These are phyloP conservation scores for Sugiyamaella americana DNA, from an alignment of 805 yeast species.

Conservation along the genomic window DNA sequence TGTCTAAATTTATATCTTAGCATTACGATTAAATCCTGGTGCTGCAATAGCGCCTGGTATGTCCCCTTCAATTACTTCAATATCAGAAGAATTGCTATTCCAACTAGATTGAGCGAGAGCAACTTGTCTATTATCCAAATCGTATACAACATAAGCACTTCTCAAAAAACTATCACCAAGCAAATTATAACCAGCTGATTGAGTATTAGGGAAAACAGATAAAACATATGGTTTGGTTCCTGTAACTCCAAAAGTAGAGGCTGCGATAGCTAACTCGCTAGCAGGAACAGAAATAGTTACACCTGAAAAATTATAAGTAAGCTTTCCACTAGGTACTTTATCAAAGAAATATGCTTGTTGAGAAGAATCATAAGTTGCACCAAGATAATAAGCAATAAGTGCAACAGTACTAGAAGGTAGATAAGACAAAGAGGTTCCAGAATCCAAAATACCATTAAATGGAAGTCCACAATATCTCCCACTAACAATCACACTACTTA, in stretches of 20 bases:
- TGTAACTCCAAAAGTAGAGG: slow-evolving; percentile 14
- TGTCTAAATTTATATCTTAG: not conserved
- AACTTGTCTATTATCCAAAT: slow-evolving; percentile 50
- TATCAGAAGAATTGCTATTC: slow-evolving; percentile 5
- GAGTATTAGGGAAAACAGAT: slow-evolving; percentile 15
- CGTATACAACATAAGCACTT: slow-evolving; percentile 58
- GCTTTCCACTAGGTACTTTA: slow-evolving; percentile 22
- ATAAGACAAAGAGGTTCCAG: slow-evolving; percentile 24
- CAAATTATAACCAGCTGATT: slow-evolving; percentile 17
- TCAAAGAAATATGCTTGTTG: slow-evolving; percentile 21
- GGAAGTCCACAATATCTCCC: too few relatives aligned
- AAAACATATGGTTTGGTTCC: slow-evolving; percentile 11
- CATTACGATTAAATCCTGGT: slow-evolving; percentile 3
- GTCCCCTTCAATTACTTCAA: slow-evolving; percentile 11
- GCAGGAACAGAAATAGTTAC: slow-evolving; percentile 21
- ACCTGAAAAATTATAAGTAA: slow-evolving; percentile 41
- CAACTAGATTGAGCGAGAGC: slow-evolving; percentile 45
- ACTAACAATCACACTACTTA: not conserved
- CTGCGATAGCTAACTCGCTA: slow-evolving; percentile 18
- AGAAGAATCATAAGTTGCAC: slow-evolving; percentile 34
- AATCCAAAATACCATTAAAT: slow-evolving; percentile 19
- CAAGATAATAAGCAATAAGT: slow-evolving; percentile 32
- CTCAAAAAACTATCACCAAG: slow-evolving; percentile 50
- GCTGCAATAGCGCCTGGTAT: slow-evolving; percentile 17
- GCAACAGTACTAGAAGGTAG: slow-evolving; percentile 25